Evolutionary conservation across 75 land plant species (phyloP).

Genomic region (Isoetes taiwanensis): DNA sequence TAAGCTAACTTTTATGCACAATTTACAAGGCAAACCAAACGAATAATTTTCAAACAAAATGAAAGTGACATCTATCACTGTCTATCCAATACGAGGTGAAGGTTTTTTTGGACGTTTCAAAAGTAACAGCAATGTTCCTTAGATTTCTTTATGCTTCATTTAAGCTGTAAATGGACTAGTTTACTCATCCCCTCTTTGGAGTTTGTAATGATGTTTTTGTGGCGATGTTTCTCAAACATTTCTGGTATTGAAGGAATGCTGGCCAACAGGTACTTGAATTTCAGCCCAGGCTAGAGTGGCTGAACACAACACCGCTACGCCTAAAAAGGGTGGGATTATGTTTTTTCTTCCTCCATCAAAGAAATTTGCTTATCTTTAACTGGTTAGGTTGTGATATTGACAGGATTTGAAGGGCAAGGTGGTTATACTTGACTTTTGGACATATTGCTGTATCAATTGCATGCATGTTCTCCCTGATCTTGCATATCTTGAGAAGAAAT

Average conservation of each 20-base stretch:
- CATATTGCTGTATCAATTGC: constrained; percentile 97
- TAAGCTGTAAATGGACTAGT: background rate
- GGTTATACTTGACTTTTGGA: constrained; percentile 95
- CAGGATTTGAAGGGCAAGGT: constrained; percentile 90
- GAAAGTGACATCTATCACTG: too few relatives aligned
- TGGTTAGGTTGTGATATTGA: background rate
- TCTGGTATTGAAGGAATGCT: constrained; percentile 26
- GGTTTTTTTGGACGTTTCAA: background rate
- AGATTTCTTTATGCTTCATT: background rate
- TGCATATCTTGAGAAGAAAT: constrained; percentile 77
- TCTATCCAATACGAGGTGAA: too few relatives aligned
- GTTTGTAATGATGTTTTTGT: background rate
- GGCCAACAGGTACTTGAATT: constrained; percentile 73
- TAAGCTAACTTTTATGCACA: too few relatives aligned
- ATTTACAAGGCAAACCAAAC: too few relatives aligned
- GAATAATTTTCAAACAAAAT: too few relatives aligned
- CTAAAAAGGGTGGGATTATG: background rate
- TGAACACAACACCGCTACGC: constrained; percentile 75
- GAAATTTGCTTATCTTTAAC: background rate
- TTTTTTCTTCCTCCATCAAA: background rate
- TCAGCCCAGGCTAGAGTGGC: constrained; percentile 81
- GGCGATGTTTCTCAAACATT: background rate
- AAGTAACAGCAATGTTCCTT: background rate
- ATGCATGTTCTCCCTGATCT: constrained; percentile 97
- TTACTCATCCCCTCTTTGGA: background rate